Base-by-base conservation (phyloP, 2,329 filamentous ascomycete species). In the Graphium sp. region DNA sequence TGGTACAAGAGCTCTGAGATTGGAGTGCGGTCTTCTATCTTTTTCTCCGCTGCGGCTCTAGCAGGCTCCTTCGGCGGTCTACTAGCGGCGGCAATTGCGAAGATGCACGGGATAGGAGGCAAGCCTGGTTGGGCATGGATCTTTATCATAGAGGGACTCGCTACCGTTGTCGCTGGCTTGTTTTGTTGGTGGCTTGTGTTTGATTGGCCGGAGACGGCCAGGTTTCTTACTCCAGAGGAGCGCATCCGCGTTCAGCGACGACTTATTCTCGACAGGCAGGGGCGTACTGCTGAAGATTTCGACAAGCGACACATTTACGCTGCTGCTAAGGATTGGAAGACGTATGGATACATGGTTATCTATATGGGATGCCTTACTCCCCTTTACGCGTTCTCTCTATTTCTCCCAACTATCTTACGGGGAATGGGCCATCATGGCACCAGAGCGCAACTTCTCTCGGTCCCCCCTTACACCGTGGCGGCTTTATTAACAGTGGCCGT, bases 1-100 rank as follows among this genome's bases (percentile, higher is more conserved):
- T 91, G 82, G 82, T 92, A 89, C 42, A 76, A 70, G 44, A 63
- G 81, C 20, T 67, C 62, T 11, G 83, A 91, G 42, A 78, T 89
- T 31, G 82, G 80, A 28, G 62, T 83, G n/a, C 69, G 82, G 20
- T 72, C 77, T 22, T 78, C 81, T 10, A 70, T 84, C 32, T 87
- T 89, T 57, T 91, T 89, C 56, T 83, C 78, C 0, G 78, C 80
- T 0, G 81, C 82, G 1, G 79, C 82, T 0, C 52, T 89, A 0
- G 75, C 80, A 1, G 82, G 82, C 1, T 83, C 74, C 0, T 83
- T 84, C 36, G 77, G 76, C 42, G 78, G 78, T 4, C 62, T 83
- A 2, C 60, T 83, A 4, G 77, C 78, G 1, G 75, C 75, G 3
- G 77, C 65, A 1, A 83, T 83, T 36, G 63, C 67, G 21, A 60